Base-by-base conservation (phyloP, 192 early-diverging fungal genomes). In the Diversispora eburnea region DNA sequence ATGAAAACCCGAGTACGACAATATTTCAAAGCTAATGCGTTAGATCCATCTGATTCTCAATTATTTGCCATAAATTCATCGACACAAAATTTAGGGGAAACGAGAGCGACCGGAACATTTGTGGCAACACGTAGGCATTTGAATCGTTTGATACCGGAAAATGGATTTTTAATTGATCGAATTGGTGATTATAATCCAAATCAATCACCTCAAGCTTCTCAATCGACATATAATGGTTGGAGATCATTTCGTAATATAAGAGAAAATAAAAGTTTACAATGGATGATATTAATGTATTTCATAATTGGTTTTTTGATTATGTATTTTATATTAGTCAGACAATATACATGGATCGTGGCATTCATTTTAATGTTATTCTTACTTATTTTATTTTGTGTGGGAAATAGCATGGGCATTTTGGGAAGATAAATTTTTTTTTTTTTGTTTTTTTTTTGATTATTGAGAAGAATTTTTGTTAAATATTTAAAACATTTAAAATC, bases 31-130 rank as follows among this genome's bases (percentile, higher is more conserved):
- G 62, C 70, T 19, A 84, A 90, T 78, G 90, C 90, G 2, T 77
- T 91, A 46, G 90, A 91, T 63, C 64, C 78, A 3, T 75, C 74
- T 46, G 90, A 91, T 58, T 85, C 89, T 3, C 84, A 89, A 9
- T 72, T 91, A 64, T 91, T 91, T 55, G 86, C 85, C 2, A 84
- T 91, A 22, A 77, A 74, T 51, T 7, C 42, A n/a, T 63, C 42
- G 3, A 3, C 57, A 43, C 42, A 63, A 17, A 63, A 42, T 61
- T 33, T 33, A 33, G 25, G 25, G 25, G 25, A 33, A 33, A 13
- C 12, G 17, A 12, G 17, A 17, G 3, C 61, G 10, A 63, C 42
- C 1, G 7, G 39, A 8, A 43, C 42, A 8, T 9, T 45, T 13
- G 42, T 42, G 10, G 3, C 20, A 17, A 45, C 61, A 17, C 61